Percentiles rank a stretch among this genome's conserved stretches.
Evolutionary conservation across 2,329 filamentous ascomycete species (phyloP).

Genomic region (Neofusicoccum cordaticola): DNA sequence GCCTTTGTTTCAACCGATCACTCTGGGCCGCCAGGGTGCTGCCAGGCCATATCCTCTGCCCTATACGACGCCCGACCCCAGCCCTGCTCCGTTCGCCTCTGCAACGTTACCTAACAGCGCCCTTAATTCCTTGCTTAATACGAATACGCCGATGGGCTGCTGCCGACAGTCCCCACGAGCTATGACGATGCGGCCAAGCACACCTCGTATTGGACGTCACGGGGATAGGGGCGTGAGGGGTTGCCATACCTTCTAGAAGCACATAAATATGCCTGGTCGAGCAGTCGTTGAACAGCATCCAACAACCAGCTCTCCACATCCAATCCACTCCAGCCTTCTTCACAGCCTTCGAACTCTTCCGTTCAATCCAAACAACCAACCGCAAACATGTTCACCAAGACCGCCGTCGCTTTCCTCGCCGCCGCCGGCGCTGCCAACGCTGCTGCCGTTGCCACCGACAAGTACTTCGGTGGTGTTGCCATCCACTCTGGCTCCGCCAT

Average conservation of each 20-base stretch:
- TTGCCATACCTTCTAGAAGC: background rate
- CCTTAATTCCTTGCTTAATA: background rate
- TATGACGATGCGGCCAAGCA: constrained; percentile 6
- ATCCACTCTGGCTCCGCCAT: constrained; percentile 51
- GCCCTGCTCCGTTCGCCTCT: background rate
- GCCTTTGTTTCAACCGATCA: background rate
- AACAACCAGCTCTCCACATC: constrained; percentile 8
- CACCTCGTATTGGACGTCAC: background rate
- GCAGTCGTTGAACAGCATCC: background rate
- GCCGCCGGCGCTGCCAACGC: constrained; percentile 34
- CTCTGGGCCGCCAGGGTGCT: background rate
- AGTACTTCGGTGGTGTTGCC: constrained; percentile 50
- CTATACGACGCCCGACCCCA: background rate
- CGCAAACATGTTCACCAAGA: constrained; percentile 32
- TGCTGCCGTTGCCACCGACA: constrained; percentile 27
- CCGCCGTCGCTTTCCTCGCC: constrained; percentile 19
- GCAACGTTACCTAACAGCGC: background rate
- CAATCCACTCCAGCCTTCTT: background rate
- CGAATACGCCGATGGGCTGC: background rate
- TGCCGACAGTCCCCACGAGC: background rate
- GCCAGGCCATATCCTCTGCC: background rate
- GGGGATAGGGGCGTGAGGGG: background rate
- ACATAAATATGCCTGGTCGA: background rate
- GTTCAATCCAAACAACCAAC: constrained; percentile 16
- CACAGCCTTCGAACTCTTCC: constrained; percentile 10